Evolutionary conservation across 2,329 filamentous ascomycete genomes (phyloP), one percentile per base, ranked within the genome.

Genomic region (Diplodia mutila): DNA sequence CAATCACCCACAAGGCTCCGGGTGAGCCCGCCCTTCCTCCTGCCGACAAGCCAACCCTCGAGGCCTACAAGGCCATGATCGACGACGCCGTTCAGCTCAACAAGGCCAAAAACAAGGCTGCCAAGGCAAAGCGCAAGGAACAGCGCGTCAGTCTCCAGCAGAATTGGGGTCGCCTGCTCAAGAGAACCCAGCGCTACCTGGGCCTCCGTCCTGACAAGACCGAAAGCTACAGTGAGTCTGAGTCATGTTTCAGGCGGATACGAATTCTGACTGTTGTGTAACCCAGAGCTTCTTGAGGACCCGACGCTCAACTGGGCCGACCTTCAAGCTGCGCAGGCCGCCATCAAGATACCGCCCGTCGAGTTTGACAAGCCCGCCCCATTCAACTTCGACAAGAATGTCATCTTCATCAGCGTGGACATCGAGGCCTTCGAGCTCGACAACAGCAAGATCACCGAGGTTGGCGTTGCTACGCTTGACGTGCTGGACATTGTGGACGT

Each of bases 381-480:
- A 0, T 84, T 83, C 68, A 68, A 76, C 0, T 83, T 84, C 63
- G 85, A 89, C 32, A 73, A 78, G 12, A 81, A 84, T n/a, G 84
- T 87, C 0, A 84, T 96, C 8, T 90, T 97, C 72, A 83, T 97
- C 68, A 88, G 86, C 69, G 83, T 98, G 53, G 95, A 99, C 73
- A 82, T 95, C 37, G 95, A 99, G 78, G 89, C 90, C 1, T 92
- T 89, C 68, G 95, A 99, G 77, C 79, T 80, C 25, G 82, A 86
- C 53, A 86, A 88, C 14, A 81, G 84, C 39, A 82, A 86, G 14
- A 85, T 98, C 68, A 97, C 94, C 0, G 95, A 99, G 77, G 84
- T 99, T 48, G 95, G 95, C 0, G 83, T 99, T 49, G 90, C 92
- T 1, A 89, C 90, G 2, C 83, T 98, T 0, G 93, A 98, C 75